Conservation (phyloP, 768 basidiomycete genomes). For the Macrolepiota albuminosa region DNA sequence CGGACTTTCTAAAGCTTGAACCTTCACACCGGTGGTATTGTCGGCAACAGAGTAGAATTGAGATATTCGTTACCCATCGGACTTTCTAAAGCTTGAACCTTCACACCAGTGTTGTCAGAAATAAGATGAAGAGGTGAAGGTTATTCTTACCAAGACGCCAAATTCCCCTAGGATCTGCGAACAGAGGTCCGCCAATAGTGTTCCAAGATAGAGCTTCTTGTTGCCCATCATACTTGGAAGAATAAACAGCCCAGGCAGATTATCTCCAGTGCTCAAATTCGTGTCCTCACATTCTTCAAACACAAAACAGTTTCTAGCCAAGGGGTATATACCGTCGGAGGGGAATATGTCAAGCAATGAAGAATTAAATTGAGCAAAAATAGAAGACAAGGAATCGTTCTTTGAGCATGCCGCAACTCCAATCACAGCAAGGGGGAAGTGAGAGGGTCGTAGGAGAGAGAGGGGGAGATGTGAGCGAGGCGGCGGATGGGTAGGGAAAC, state of each 20-base stretch:
- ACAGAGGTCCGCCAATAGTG: constrained; percentile 83
- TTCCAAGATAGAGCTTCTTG: constrained; percentile 83
- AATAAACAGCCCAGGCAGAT: constrained; percentile 60
- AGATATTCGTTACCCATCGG: constrained; percentile 84
- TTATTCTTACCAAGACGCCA: constrained; percentile 65
- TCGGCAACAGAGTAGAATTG: constrained; percentile 63
- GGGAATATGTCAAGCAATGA: constrained; percentile 64
- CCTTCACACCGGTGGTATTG: constrained; percentile 52
- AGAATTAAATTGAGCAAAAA: constrained; percentile 63
- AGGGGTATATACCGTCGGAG: constrained; percentile 61
- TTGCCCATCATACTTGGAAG: constrained; percentile 87
- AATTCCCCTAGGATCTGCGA: constrained; percentile 85
- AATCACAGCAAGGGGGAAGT: constrained; percentile 84
- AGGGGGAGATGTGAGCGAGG: constrained; percentile 64
- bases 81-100: constrained; percentile 79
- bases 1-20: constrained; percentile 75
- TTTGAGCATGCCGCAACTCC: constrained; percentile 74
- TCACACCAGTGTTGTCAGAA: constrained; percentile 6
- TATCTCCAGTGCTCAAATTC: constrained; percentile 51
- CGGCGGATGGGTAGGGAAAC: constrained; percentile 71
- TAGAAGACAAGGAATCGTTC: constrained; percentile 44
- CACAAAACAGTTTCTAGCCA: constrained; percentile 79
- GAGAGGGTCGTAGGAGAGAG: constrained; percentile 70
- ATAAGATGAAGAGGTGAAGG: neutral
- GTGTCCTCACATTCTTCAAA: constrained; percentile 73